Evolutionary conservation across 2,329 filamentous ascomycete species (phyloP).

Genomic region (Epichloe typhina): DNA sequence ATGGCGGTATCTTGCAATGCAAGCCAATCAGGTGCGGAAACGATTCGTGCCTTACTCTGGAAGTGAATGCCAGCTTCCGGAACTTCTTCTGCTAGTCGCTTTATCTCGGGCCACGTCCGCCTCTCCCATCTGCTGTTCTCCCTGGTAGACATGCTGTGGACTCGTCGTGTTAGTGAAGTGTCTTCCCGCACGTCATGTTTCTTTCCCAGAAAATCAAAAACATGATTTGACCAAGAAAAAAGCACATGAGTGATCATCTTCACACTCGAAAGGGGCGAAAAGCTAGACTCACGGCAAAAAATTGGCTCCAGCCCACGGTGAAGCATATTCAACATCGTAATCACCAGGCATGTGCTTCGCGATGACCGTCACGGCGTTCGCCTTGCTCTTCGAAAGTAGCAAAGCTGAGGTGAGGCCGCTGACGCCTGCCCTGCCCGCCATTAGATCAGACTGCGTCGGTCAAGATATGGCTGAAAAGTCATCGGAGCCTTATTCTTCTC

Average conservation of each 20-base stretch:
- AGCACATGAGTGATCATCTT: too few species aligned
- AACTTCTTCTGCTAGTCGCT: conserved; percentile 42
- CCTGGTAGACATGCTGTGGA: conserved; percentile 28
- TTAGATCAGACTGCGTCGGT: not conserved
- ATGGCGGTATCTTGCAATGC: not conserved
- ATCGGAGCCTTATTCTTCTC: conserved; percentile 6
- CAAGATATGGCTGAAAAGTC: not conserved
- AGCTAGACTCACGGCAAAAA: conserved; percentile 49
- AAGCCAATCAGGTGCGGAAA: not conserved
- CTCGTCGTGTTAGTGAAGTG: not conserved
- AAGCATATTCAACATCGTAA: conserved; percentile 82
- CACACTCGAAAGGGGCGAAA: not conserved
- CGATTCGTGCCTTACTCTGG: conserved; percentile 36
- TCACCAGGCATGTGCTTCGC: conserved; percentile 91
- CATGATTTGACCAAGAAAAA: not conserved
- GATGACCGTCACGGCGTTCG: conserved; percentile 49
- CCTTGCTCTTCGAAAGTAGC: conserved; percentile 30
- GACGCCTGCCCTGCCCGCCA: conserved; percentile 30
- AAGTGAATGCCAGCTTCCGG: conserved; percentile 74
- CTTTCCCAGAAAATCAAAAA: not conserved
- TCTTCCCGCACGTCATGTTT: not conserved
- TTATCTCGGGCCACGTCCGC: conserved; percentile 51
- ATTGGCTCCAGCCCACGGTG: conserved; percentile 80
- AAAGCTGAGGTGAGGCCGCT: conserved; percentile 38
- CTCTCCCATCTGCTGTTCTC: conserved; percentile 43